Evolutionary conservation across 352 stramenopile genomes (phyloP), one percentile per base, ranked within the genome.

Genomic region (Detonula confervacea): DNA sequence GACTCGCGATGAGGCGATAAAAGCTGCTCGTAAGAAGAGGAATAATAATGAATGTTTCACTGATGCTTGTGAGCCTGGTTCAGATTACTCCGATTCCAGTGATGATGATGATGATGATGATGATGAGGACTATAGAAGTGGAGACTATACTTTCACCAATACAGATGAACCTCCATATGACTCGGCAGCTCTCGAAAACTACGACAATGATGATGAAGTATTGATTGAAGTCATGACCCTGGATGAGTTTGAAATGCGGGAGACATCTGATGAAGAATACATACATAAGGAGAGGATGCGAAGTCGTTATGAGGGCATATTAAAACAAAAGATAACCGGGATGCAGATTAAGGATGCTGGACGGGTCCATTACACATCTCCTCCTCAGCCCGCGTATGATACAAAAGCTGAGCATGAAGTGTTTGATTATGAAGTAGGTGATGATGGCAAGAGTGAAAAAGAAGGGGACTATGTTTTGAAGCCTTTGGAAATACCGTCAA

Each of bases 181-280:
- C 25, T 67, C 59, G 7, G 1, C 59, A 14, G 59, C 24, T 22
- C 30, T 67, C 8, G 30, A 67, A 39, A 67, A 67, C 44, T 67
- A n/a, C 11, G 59, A 67, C n/a, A 67, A 67, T 18, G 59, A 67
- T 27, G 59, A 67, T 24, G 59, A 67, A 20, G 44, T 55, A 54
- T 14, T 47, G 11, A 47, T 64, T 35, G 22, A 42, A 4, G 55
- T 64, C 3, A 64, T 47, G 55, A 64, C 39, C 2, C 2, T 3
- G 27, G 27, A 49, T 22, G 16, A 35, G 44, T 62, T 44, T 29
- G 54, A 27, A 16, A 24, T 2, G 44, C 35, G 27, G 35, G 25
- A 46, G 54, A 29, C 16, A 44, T 14, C 7, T 16, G 25, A 39
- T 62, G 11, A 4, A 3, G 39, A 6, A 49, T 49, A 18, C 12